Conservation (phyloP, 202 grass and related monocot genomes). For the Digitaria exilis region DNA sequence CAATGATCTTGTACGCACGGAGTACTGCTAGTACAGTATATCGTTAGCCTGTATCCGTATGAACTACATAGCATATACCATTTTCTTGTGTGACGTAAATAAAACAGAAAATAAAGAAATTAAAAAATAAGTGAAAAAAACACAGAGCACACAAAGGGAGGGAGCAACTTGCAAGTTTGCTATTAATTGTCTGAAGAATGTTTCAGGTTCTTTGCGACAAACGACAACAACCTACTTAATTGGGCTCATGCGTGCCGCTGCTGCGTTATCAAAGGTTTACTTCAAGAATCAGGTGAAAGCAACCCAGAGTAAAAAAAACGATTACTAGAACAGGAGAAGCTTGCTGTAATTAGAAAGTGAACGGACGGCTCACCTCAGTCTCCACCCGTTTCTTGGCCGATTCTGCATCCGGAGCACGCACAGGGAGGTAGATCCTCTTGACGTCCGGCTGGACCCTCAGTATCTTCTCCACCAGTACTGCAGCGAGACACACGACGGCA, state of each 20-base stretch:
- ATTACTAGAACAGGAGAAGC: background rate
- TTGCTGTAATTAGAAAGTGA: background rate
- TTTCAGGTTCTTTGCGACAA: constrained; percentile 6
- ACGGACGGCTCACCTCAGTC: constrained; percentile 52
- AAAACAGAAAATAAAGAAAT: background rate
- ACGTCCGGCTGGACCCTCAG: constrained; percentile 77
- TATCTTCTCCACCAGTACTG: constrained; percentile 87
- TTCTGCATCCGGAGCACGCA: constrained; percentile 43
- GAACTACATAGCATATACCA: background rate
- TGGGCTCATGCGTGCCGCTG: background rate
- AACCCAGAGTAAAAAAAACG: background rate
- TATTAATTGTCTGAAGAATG: background rate
- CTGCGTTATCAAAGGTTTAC: background rate
- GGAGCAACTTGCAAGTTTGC: constrained; percentile 17
- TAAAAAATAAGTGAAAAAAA: background rate
- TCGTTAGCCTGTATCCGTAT: background rate
- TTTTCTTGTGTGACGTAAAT: background rate
- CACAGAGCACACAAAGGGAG: background rate
- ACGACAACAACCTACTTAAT: background rate
- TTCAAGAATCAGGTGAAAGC: background rate
- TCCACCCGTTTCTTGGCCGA: constrained; percentile 59
- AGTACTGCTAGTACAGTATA: background rate
- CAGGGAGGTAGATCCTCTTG: constrained; percentile 69
- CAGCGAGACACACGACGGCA: background rate
- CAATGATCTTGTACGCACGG: background rate